These are phyloP conservation scores for Oryza nivara DNA, from an alignment of 176 grass and related monocot species.

Conservation along the genomic window DNA sequence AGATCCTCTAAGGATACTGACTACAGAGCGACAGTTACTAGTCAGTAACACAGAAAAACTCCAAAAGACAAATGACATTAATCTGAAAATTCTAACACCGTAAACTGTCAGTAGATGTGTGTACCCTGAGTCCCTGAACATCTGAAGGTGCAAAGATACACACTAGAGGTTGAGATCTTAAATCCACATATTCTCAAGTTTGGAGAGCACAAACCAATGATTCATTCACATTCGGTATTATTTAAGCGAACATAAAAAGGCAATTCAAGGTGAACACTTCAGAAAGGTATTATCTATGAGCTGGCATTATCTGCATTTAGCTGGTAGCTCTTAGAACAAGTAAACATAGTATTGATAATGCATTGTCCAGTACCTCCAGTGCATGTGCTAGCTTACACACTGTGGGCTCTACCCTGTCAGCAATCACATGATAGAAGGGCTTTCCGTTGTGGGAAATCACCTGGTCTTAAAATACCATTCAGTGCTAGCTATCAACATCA, in stretches of 20 bases:
- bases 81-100: background rate
- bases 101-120: background rate
- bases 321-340: background rate
- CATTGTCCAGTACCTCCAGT: slow-evolving; percentile 5
- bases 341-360: background rate
- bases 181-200: background rate
- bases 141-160: background rate
- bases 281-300: slow-evolving; percentile 3
- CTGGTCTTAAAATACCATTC: slow-evolving; percentile 15
- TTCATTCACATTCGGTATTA: background rate
- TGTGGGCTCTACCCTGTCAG: slow-evolving; percentile 12
- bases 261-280: slow-evolving; percentile 15
- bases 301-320: background rate
- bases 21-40: slow-evolving; percentile 2
- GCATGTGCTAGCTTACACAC: slow-evolving; percentile 17
- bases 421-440: slow-evolving; percentile 30
- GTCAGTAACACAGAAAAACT: background rate
- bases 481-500: slow-evolving; percentile 26
- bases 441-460: slow-evolving; percentile 41
- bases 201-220: background rate
- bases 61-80: background rate
- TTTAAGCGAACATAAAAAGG: background rate
- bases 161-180: background rate
- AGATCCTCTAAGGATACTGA: background rate
- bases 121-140: slow-evolving; percentile 15